Conservation (phyloP, 306 rosid species). For the Sophora flavescens region DNA sequence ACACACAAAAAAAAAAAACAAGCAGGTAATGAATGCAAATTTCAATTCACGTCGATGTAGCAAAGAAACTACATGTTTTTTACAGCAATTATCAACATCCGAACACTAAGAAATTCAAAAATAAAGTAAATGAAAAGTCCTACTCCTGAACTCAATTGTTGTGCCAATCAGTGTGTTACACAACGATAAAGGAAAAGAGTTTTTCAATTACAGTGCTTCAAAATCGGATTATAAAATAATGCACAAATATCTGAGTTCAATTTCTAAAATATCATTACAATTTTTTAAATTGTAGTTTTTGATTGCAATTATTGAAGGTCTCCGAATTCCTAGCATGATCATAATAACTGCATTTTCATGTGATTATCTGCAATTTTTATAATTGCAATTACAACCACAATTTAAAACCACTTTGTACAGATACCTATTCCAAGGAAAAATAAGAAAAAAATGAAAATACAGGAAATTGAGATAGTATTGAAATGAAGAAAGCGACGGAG, state of each 20-base stretch:
- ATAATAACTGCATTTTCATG: no score
- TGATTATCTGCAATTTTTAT: no score
- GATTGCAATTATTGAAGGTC: no score
- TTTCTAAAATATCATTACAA: constrained; percentile 4
- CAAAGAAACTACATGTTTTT: no score
- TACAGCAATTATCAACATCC: neutral
- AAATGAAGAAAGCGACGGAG: no score
- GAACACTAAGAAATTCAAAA: neutral
- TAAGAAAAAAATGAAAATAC: no score
- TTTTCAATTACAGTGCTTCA: neutral
- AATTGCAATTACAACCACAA: no score
- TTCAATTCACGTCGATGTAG: neutral
- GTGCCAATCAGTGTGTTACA: neutral
- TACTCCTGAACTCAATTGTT: constrained; percentile 4
- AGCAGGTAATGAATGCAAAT: neutral
- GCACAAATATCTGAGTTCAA: neutral
- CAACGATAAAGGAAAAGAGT: neutral
- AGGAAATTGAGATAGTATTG: no score
- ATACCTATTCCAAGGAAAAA: no score
- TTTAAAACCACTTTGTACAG: no score
- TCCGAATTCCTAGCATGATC: no score
- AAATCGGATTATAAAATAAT: constrained; percentile 19
- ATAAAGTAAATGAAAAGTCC: constrained; percentile 20
- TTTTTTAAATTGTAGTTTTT: no score
- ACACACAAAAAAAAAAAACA: neutral